Base-by-base conservation (phyloP, 176 grass and related monocot genomes). In the Oryza coarctata region DNA sequence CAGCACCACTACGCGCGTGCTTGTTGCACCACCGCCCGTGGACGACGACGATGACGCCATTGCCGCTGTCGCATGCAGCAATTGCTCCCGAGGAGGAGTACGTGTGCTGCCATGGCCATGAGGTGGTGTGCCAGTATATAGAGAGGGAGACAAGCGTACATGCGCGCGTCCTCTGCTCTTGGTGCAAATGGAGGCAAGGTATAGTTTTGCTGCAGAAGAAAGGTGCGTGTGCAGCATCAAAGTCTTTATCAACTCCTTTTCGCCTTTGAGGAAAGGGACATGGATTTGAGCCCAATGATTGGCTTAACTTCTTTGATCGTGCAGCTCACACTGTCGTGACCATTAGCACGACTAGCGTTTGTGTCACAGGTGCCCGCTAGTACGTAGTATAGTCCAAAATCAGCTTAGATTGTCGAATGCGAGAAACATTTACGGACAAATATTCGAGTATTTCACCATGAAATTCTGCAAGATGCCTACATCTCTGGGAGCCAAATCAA, bases 201-300 rank as follows among this genome's bases (percentile, higher is more conserved):
- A 96, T 96, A 84, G 80, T 93, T n/a, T 93, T 93, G 86, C 15
- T 6, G 78, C 23, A 35, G 83, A 93, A 93, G 90, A 76, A 91
- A 95, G 75, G 73, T 71, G 1, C 7, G 67, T 29, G 60, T 62
- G 9, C 30, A 30, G 32, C 36, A 63, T 63, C 25, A 17, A 52
- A 31, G 47, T 40, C 76, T 80, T 70, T 70, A 31, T 39, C 52
- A 76, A 70, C 52, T 71, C 76, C 76, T 79, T 79, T 63, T 81
- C 0, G 18, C 1, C 17, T 41, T 6, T 60, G 26, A 44, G 68
- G 6, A 64, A 79, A 79, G 58, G 31, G 57, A 26, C n/a, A 1
- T 45, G 35, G 28, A 47, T 76, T 36, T 9, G 29, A 70, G 38
- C 22, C 55, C 6, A 61, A 61, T 71, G 79, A 58, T 81, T 71